Conservation (phyloP, 208 protist species). For the Acanthamoeba castellanii region DNA sequence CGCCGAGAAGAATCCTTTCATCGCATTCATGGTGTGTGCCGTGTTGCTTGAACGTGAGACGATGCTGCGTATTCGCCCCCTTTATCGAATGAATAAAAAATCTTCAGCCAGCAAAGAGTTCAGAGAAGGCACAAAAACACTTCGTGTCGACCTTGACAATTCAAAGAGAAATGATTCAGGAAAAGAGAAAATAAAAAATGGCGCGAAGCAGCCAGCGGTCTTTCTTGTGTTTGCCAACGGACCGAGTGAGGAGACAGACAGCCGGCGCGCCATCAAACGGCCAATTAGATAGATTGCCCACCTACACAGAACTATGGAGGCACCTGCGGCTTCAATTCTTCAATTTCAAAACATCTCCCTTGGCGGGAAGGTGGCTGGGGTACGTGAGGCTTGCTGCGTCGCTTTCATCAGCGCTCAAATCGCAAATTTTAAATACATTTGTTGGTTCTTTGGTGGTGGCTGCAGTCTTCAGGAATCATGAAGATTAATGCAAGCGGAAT, state of each 20-base stretch:
- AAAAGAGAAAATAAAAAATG: not conserved
- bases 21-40: constrained; percentile 7
- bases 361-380: constrained; percentile 29
- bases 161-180: not conserved
- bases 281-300: not conserved
- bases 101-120: not conserved
- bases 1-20: constrained; percentile 51
- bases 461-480: constrained; percentile 20
- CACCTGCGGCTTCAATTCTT: constrained; percentile 1
- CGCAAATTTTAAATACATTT: not conserved
- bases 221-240: constrained; percentile 4
- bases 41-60: not conserved
- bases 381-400: not conserved
- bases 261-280: not conserved
- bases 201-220: not conserved
- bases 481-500: constrained; percentile 52
- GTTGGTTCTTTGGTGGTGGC: not conserved
- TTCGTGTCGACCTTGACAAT: not conserved
- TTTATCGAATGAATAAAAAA: not conserved
- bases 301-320: not conserved
- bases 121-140: not conserved
- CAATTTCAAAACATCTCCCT: constrained; percentile 56
- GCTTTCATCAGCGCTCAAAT: not conserved
- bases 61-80: no score
- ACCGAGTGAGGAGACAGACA: no score